A percentile compares a stretch with the other conserved stretches of the same genome.
Conservation (phyloP, 495 filamentous ascomycete genomes). For the Astrothelium macrocarpum region DNA sequence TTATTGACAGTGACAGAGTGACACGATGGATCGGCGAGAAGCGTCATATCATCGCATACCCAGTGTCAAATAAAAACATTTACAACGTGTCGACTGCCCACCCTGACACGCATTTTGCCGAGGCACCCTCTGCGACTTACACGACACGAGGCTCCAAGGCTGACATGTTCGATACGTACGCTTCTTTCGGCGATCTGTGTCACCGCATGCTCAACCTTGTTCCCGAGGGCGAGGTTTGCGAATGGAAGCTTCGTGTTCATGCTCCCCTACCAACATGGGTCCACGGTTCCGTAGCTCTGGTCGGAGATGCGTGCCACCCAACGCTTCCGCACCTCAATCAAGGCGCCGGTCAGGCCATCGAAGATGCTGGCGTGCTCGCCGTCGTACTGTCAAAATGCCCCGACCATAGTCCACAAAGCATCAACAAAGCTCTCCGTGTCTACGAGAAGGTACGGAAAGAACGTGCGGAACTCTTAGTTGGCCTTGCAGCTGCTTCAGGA, state of each 20-base stretch:
- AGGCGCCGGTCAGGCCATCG: slow-evolving; percentile 79
- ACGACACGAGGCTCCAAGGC: slow-evolving; percentile 62
- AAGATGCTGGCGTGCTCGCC: slow-evolving; percentile 67
- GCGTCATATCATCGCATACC: slow-evolving; percentile 76
- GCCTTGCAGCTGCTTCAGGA: slow-evolving; percentile 57
- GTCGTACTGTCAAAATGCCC: slow-evolving; percentile 51
- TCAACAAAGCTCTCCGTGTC: slow-evolving; percentile 56
- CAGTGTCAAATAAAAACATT: slow-evolving; percentile 61
- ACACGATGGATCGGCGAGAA: slow-evolving; percentile 71
- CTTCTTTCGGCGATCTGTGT: slow-evolving; percentile 62
- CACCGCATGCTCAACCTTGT: slow-evolving; percentile 67
- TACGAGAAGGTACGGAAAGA: slow-evolving; percentile 67
- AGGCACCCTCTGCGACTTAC: slow-evolving; percentile 63
- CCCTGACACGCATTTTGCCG: slow-evolving; percentile 63
- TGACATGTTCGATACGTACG: slow-evolving; percentile 56
- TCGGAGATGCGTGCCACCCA: slow-evolving; percentile 73
- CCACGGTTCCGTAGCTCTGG: slow-evolving; percentile 52
- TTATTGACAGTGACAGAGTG: slow-evolving; percentile 57
- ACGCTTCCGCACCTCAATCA: slow-evolving; percentile 69
- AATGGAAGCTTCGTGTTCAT: slow-evolving; percentile 70
- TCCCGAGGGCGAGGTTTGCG: slow-evolving; percentile 69
- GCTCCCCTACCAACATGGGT: slow-evolving; percentile 62
- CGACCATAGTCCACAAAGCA: slow-evolving; percentile 41
- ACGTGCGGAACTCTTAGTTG: slow-evolving; percentile 58
- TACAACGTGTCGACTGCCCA: slow-evolving; percentile 73